Evolutionary conservation across 2,329 filamentous ascomycete species (phyloP).

Genomic region (Myriosclerotinia curreyana): DNA sequence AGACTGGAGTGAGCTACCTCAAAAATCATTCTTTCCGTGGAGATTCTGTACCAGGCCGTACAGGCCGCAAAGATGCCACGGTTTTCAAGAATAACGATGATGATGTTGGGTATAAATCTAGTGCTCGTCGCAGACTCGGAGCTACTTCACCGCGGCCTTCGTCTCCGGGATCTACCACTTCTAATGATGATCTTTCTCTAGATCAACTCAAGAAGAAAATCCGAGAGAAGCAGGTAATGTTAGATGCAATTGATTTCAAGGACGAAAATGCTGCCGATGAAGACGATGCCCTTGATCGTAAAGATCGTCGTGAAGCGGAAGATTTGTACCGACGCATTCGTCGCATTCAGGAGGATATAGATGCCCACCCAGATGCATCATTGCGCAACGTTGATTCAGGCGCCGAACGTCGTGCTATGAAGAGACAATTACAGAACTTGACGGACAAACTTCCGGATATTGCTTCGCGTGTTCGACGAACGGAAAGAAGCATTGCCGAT

Average conservation of each 20-base stretch:
- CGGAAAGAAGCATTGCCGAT: conserved; percentile 90
- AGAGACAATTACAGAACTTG: conserved; percentile 82
- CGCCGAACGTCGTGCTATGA: conserved; percentile 79
- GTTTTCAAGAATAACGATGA: conserved; percentile 97
- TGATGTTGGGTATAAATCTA: conserved; percentile 87
- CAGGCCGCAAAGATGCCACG: conserved; percentile 84
- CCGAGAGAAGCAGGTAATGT: conserved; percentile 85
- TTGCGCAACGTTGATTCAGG: conserved; percentile 74
- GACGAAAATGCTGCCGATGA: conserved; percentile 88
- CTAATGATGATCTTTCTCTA: conserved; percentile 76
- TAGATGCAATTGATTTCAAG: conserved; percentile 95
- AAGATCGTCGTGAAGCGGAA: conserved; percentile 87
- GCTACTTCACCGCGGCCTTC: conserved; percentile 75
- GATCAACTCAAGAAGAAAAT: conserved; percentile 93
- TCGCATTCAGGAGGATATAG: conserved; percentile 90
- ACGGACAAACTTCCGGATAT: conserved; percentile 89
- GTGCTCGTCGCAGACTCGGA: conserved; percentile 79
- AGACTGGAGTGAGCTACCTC: conserved; percentile 96
- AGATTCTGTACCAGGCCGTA: conserved; percentile 53
- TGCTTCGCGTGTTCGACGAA: conserved; percentile 85
- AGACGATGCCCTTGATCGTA: conserved; percentile 85
- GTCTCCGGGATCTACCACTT: conserved; percentile 64
- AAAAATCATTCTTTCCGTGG: conserved; percentile 91
- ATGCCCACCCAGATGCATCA: conserved; percentile 77
- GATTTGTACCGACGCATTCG: conserved; percentile 91